phyloP scores from a whole-genome alignment of 768 basidiomycete species.

The Panellus pusillus region DNA sequence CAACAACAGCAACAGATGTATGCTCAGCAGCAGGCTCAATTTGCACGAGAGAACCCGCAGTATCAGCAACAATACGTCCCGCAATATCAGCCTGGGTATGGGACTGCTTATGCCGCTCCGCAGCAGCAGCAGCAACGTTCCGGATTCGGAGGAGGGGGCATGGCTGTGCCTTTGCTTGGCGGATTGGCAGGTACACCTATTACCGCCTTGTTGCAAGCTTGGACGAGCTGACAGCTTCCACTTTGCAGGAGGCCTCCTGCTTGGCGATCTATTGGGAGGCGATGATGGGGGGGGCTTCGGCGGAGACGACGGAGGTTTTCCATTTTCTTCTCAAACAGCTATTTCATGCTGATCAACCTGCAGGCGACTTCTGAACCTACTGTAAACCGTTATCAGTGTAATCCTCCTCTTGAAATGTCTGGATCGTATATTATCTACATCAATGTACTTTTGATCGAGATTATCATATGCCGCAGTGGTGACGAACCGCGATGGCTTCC shows the following conservation, averaged over 20 bases:
- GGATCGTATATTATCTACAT: no score
- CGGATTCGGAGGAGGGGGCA: slow-evolving; percentile 32
- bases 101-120: slow-evolving; percentile 16
- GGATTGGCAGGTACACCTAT: slow-evolving; percentile 9
- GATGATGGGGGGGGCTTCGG: slow-evolving; percentile 32
- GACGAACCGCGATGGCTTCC: slow-evolving; percentile 40
- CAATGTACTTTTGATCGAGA: neutral
- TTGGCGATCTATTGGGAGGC: slow-evolving; percentile 45
- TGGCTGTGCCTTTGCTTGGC: slow-evolving; percentile 37
- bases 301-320: slow-evolving; percentile 27
- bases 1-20: slow-evolving; percentile 24
- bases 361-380: no score
- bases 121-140: slow-evolving; percentile 23
- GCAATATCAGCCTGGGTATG: slow-evolving; percentile 10
- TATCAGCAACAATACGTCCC: slow-evolving; percentile 30
- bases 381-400: no score
- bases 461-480: no score
- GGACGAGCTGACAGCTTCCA: slow-evolving; percentile 22
- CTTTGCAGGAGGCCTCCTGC: slow-evolving; percentile 46
- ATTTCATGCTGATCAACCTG: no score
- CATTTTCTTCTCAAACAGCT: no score
- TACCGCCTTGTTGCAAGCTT: neutral
- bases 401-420: no score
- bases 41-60: slow-evolving; percentile 5
- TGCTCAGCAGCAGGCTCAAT: slow-evolving; percentile 7